Evolutionary conservation across 139 green algal species (phyloP).

Genomic region (Zygnema cylindricum): DNA sequence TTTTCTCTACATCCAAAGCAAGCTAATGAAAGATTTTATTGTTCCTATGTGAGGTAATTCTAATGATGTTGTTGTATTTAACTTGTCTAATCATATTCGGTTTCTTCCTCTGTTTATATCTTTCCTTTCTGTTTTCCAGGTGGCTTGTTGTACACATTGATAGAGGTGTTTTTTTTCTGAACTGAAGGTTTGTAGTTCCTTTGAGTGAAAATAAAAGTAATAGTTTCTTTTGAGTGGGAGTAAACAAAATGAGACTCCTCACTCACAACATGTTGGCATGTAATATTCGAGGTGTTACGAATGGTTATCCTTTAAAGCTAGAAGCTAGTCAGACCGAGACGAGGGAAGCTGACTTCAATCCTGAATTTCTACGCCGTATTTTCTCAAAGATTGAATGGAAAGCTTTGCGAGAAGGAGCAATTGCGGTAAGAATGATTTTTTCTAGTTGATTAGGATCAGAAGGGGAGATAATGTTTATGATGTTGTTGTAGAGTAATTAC

Average conservation of each 20-base stretch:
- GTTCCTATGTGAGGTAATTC: too few species aligned
- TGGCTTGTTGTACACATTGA: too few species aligned
- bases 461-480: background rate
- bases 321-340: constrained; percentile 76
- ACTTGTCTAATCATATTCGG: too few species aligned
- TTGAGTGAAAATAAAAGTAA: too few species aligned
- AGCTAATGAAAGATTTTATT: too few species aligned
- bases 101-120: too few species aligned
- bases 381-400: constrained; percentile 85
- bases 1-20: too few species aligned
- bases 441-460: background rate
- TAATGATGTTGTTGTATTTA: too few species aligned
- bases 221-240: too few species aligned
- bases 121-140: too few species aligned
- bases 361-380: constrained; percentile 91
- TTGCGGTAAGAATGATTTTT: constrained; percentile 35
- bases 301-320: constrained; percentile 92
- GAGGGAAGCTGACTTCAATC: constrained; percentile 84
- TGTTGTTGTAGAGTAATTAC: background rate
- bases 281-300: constrained; percentile 92
- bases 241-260: constrained; percentile 94
- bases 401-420: constrained; percentile 80
- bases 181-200: too few species aligned
- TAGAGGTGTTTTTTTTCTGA: too few species aligned
- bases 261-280: constrained; percentile 98